Evolutionary conservation across 164 flowering plant genomes (phyloP).

Genomic region (Nelumbo lutea): DNA sequence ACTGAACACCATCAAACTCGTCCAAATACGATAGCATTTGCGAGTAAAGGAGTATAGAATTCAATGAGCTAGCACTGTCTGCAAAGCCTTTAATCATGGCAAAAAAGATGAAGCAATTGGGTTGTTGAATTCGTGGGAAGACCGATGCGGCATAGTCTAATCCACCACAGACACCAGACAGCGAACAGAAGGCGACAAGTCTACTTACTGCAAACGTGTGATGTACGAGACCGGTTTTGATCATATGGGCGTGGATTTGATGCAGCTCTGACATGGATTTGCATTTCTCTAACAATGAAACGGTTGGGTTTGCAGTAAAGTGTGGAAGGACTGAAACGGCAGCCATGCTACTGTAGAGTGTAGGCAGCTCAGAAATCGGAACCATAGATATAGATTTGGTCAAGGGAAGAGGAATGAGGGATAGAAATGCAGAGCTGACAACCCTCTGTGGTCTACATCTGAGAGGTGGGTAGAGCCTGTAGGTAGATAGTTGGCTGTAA

Average conservation of each 20-base stretch:
- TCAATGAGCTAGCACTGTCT: conserved; percentile 7
- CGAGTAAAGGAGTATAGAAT: conserved; percentile 11
- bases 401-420: neutral
- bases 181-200: conserved; percentile 15
- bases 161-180: conserved; percentile 13
- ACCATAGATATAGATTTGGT: neutral
- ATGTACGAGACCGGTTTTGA: conserved; percentile 19
- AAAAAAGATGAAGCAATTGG: conserved; percentile 21
- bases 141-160: conserved; percentile 16
- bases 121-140: conserved; percentile 14
- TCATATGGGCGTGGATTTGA: conserved; percentile 21
- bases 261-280: conserved; percentile 16
- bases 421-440: no score
- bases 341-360: neutral
- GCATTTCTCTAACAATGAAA: conserved; percentile 14
- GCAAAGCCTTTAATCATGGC: conserved; percentile 20
- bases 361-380: neutral
- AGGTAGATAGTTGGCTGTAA: no score
- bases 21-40: conserved; percentile 17
- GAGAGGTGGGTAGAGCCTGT: no score
- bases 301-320: conserved; percentile 4
- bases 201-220: conserved; percentile 15
- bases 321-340: neutral
- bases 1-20: conserved; percentile 13
- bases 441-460: no score